Conservation (phyloP, 2,329 filamentous ascomycete species). For the Ustulina deusta region DNA sequence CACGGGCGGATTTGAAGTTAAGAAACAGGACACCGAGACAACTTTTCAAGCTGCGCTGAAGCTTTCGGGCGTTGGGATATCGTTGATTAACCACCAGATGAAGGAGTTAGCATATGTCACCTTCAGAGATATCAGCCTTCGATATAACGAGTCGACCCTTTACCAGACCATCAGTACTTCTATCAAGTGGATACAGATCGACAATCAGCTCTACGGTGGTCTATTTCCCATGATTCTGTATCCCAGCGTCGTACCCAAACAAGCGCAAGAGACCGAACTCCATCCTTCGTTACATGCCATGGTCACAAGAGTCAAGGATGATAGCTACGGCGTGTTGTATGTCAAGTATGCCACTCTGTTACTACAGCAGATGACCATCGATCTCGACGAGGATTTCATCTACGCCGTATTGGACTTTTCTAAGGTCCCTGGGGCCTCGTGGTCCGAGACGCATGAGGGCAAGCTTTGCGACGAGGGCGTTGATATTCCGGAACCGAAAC, state of each 20-base stretch:
- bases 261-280: conserved; percentile 93
- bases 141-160: conserved; percentile 90
- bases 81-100: conserved; percentile 90
- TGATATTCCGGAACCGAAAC: conserved; percentile 90
- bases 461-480: conserved; percentile 89
- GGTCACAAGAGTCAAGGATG: conserved; percentile 95
- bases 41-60: conserved; percentile 91
- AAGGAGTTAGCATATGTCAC: conserved; percentile 95
- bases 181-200: conserved; percentile 98
- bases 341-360: conserved; percentile 97
- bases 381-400: conserved; percentile 98
- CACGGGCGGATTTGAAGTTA: conserved; percentile 87
- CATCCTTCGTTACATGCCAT: conserved; percentile 94
- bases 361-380: conserved; percentile 97
- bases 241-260: conserved; percentile 97
- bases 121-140: conserved; percentile 88
- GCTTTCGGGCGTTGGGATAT: conserved; percentile 90
- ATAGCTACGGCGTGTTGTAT: conserved; percentile 96
- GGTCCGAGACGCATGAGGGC: conserved; percentile 82
- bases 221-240: conserved; percentile 98
- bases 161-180: conserved; percentile 92
- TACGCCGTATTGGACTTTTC: conserved; percentile 95
- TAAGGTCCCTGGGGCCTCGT: conserved; percentile 90
- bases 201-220: conserved; percentile 97
- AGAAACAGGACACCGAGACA: conserved; percentile 86